phyloP scores from a whole-genome alignment of 441 rosid genomes.

The Adansonia grandidieri region DNA sequence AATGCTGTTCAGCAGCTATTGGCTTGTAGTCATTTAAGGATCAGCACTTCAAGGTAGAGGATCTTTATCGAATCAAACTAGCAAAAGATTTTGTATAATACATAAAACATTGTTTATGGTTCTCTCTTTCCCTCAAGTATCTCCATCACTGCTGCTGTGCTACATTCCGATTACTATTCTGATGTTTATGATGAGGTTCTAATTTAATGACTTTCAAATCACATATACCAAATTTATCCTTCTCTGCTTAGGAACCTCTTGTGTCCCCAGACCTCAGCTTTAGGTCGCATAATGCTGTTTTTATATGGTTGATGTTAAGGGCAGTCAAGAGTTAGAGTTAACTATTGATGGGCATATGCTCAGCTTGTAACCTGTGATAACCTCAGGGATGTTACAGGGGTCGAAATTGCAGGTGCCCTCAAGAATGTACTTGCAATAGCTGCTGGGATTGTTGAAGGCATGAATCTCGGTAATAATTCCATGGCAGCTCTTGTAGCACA shows the following conservation, averaged over 20 bases:
- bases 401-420: constrained; percentile 93
- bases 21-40: constrained; percentile 77
- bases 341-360: constrained; percentile 35
- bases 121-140: background rate
- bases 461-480: constrained; percentile 92
- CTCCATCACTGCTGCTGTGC: background rate
- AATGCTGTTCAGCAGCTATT: constrained; percentile 84
- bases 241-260: constrained; percentile 1
- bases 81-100: background rate
- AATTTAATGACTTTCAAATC: constrained; percentile 18
- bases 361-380: constrained; percentile 78
- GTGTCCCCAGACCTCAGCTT: background rate
- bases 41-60: constrained; percentile 82
- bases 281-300: constrained; percentile 10
- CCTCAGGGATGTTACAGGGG: constrained; percentile 97
- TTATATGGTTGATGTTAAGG: constrained; percentile 2
- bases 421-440: constrained; percentile 96
- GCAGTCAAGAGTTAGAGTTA: constrained; percentile 7
- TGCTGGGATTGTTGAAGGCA: constrained; percentile 92
- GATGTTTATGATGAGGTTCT: constrained; percentile 23
- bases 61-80: constrained; percentile 22
- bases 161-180: background rate
- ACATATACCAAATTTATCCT: background rate
- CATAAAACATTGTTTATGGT: background rate
- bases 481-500: constrained; percentile 98